phyloP scores from a whole-genome alignment of 169 alveolate species.

The Miamiensis avidus region DNA sequence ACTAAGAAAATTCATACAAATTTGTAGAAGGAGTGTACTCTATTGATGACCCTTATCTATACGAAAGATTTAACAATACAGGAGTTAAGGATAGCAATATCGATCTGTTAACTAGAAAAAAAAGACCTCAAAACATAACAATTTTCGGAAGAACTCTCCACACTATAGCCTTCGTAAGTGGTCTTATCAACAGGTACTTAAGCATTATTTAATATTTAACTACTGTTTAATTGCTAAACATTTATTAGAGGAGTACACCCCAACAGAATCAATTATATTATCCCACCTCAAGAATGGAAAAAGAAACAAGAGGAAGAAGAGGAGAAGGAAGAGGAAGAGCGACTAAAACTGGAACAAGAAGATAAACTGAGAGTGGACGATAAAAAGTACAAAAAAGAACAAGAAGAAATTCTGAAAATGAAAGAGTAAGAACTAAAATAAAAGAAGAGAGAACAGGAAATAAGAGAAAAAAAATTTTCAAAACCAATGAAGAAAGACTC shows the following conservation, averaged over 20 bases:
- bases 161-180: constrained; percentile 75
- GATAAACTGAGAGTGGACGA: not conserved
- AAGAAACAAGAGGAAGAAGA: constrained; percentile 63
- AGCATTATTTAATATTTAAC: no score
- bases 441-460: no score
- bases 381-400: not conserved
- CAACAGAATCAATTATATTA: constrained; percentile 68
- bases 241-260: constrained; percentile 70
- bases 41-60: constrained; percentile 85
- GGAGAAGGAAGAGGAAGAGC: constrained; percentile 64
- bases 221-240: no score
- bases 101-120: constrained; percentile 69
- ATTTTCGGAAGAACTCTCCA: constrained; percentile 84
- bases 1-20: not conserved
- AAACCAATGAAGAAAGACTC: constrained; percentile 31
- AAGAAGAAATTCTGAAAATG: not conserved
- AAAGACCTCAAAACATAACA: constrained; percentile 73
- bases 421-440: no score
- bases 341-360: not conserved
- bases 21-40: constrained; percentile 56
- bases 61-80: constrained; percentile 68
- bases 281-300: constrained; percentile 68
- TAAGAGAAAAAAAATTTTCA: constrained; percentile 22
- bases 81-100: constrained; percentile 55
- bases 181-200: constrained; percentile 55